These are phyloP conservation scores for Coemansia aciculifera DNA, from an alignment of 192 early-diverging fungal species.

Conservation along the genomic window DNA sequence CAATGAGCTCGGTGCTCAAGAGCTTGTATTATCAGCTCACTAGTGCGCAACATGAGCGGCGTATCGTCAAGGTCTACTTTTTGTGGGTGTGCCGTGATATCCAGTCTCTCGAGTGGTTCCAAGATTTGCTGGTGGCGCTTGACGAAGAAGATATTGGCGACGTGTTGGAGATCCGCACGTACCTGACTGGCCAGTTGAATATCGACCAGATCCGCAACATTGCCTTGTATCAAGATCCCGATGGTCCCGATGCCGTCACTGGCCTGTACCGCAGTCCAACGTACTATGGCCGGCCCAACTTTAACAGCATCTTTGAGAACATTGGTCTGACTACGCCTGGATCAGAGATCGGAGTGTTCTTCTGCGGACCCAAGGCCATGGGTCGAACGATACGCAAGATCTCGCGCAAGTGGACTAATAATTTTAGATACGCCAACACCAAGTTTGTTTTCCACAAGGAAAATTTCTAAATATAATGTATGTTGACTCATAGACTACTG, in stretches of 20 bases:
- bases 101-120: conserved; percentile 69
- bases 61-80: conserved; percentile 59
- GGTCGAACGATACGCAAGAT: conserved; percentile 58
- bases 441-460: conserved; percentile 70
- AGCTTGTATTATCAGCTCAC: conserved; percentile 62
- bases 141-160: conserved; percentile 62
- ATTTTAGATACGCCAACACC: conserved; percentile 52
- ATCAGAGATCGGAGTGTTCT: conserved; percentile 77
- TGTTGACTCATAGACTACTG: neutral
- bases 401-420: conserved; percentile 47
- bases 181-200: conserved; percentile 62
- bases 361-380: conserved; percentile 75
- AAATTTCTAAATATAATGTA: conserved; percentile 56
- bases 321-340: conserved; percentile 55
- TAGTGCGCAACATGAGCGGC: conserved; percentile 23
- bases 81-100: conserved; percentile 70
- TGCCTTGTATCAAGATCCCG: conserved; percentile 59
- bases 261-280: conserved; percentile 62
- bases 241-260: conserved; percentile 68
- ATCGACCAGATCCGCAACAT: conserved; percentile 66
- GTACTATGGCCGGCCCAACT: conserved; percentile 82
- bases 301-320: conserved; percentile 64
- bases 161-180: conserved; percentile 66
- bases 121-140: conserved; percentile 61
- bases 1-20: conserved; percentile 70